Conservation (phyloP, 208 protist species). For the Leptomonas pyrrhocoris region DNA sequence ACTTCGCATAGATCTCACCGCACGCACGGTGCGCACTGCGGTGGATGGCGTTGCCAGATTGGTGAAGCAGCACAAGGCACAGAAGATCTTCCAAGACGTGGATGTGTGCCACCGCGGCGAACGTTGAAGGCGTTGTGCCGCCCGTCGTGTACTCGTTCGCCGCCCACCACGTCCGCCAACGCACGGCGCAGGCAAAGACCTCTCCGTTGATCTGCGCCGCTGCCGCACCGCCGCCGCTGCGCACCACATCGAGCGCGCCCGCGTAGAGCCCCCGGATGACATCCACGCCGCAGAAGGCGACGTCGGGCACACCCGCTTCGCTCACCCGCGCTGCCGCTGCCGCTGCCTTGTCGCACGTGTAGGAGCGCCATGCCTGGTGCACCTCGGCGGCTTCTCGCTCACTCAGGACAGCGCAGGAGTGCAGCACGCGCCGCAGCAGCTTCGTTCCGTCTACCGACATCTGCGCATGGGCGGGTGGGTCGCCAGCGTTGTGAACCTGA, state of each 20-base stretch:
- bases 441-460: not conserved
- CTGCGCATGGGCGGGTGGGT: not conserved
- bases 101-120: constrained; percentile 2
- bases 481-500: not conserved
- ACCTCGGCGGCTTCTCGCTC: constrained; percentile 26
- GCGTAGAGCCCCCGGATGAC: constrained; percentile 8
- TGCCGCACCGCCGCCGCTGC: not conserved
- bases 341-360: not conserved
- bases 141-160: not conserved
- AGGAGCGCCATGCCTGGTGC: constrained; percentile 12
- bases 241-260: not conserved
- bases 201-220: not conserved
- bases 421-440: constrained; percentile 19
- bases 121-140: not conserved
- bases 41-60: not conserved
- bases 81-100: constrained; percentile 24
- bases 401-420: not conserved
- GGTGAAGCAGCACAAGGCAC: not conserved
- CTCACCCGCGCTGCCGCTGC: not conserved
- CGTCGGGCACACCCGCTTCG: too few relatives aligned
- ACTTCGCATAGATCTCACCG: not conserved
- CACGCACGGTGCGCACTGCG: not conserved
- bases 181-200: constrained; percentile 5
- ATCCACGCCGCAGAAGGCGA: too few relatives aligned
- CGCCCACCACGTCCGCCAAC: constrained; percentile 23